Percentiles rank a stretch among this genome's conserved stretches.
Conservation (phyloP, 805 yeast species). For the Clavispora phyllophila region DNA sequence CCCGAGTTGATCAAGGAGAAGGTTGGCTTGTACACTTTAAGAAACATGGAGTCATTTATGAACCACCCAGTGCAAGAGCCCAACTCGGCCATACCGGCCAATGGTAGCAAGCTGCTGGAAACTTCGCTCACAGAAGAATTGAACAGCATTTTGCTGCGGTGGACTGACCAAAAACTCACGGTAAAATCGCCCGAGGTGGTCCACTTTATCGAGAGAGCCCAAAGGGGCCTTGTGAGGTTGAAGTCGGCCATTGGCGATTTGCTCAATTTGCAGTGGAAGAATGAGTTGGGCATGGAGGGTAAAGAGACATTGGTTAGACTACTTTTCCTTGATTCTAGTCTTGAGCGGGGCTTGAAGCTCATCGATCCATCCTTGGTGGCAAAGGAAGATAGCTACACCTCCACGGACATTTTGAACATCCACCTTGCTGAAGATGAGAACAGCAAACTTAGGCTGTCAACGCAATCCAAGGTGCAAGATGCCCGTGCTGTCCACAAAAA, state of each 20-base stretch:
- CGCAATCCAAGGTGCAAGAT: constrained; percentile 1
- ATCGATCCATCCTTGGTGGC: constrained; percentile 32
- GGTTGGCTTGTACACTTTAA: constrained; percentile 74
- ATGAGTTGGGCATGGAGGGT: constrained; percentile 58
- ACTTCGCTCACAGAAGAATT: constrained; percentile 23
- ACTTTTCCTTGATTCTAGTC: constrained; percentile 63
- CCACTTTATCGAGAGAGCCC: constrained; percentile 24
- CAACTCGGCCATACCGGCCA: not conserved
- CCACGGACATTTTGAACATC: constrained; percentile 11
- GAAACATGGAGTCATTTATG: constrained; percentile 66
- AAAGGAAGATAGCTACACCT: constrained; percentile 7
- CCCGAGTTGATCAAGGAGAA: constrained; percentile 62
- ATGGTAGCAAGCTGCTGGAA: not conserved
- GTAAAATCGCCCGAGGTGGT: constrained; percentile 28
- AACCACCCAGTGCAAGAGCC: not conserved
- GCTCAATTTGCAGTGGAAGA: constrained; percentile 50
- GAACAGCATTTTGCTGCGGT: constrained; percentile 27
- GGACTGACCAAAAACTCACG: constrained; percentile 29
- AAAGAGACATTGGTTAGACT: constrained; percentile 71
- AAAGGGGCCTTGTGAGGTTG: constrained; percentile 25
- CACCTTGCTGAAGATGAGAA: constrained; percentile 23
- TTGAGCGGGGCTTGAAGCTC: constrained; percentile 50
- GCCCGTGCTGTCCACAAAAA: not conserved
- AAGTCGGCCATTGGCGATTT: constrained; percentile 42
- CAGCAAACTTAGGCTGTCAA: constrained; percentile 6